Base-by-base conservation (phyloP, 176 grass and related monocot species). In the Tillandsia fasciculata region DNA sequence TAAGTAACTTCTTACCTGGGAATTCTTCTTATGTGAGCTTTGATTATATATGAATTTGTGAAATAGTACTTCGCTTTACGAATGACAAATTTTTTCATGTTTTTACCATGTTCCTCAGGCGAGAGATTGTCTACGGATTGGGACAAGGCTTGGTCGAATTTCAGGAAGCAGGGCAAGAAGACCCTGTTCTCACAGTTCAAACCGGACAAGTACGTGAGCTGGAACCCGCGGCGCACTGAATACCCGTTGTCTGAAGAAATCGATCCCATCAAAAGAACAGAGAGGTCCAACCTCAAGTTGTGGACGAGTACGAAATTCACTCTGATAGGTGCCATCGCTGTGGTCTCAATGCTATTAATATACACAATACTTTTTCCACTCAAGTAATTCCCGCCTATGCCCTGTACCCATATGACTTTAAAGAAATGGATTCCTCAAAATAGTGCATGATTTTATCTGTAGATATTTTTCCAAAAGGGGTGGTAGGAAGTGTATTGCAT, bases 261-360 rank as follows among this genome's bases (percentile, higher is more conserved):
- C 15, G 95, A 94, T 80, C 95, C 90, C 52, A 91, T 94, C 78
- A 94, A 88, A 79, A 94, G 85, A 88, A 88, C 85, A 9, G 90
- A 99, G 79, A 86, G 87, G 52, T 82, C 87, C 17, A 91, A 94
- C 74, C 79, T 99, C 51, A 83, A 80, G 87, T 9, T 94, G 10
- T 99, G 87, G 95, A 94, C 90, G 52, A 99, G 95, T 76, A 85
- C 95, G 48, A 83, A 15, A 50, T 99, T 99, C 84, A 94, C 95
- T 57, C 74, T 99, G n/a, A 82, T 74, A 48, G 87, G 84, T 29
- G 95, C 90, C 0, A 91, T 99, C 70, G 48, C 88, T 63, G 80
- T 99, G 26, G 64, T 94, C 57, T 86, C 81, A 2, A 79, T 88
- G 82, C 84, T 94, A 56, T 78, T 94, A 70, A 77, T 91, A 11